Evolutionary conservation across 1,139 yeast species (phyloP).

Genomic region (Saccharomyces hybrid): DNA sequence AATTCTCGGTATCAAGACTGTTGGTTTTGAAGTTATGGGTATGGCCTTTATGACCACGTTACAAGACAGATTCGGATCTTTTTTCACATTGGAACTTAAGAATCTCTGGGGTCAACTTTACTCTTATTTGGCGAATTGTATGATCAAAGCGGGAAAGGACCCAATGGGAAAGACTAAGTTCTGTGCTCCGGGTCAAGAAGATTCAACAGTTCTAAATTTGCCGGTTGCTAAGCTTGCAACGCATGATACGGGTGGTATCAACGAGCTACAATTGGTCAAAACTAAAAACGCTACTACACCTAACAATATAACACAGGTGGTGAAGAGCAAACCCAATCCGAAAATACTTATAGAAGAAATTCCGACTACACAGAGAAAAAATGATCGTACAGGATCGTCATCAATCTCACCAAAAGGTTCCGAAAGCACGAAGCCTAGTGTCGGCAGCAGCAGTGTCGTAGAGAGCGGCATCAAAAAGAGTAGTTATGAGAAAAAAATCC

Average conservation of each 20-base stretch:
- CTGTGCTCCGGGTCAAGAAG: neutral
- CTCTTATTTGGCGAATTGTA: constrained; percentile 52
- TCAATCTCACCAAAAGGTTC: neutral
- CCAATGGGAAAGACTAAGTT: constrained; percentile 31
- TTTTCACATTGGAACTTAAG: constrained; percentile 42
- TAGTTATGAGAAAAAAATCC: neutral
- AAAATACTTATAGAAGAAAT: neutral
- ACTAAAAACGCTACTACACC: neutral
- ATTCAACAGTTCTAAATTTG: neutral
- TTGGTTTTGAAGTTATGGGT: constrained; percentile 72
- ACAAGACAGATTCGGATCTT: constrained; percentile 53
- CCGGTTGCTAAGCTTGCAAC: neutral
- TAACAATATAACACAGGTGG: neutral
- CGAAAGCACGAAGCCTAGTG: neutral
- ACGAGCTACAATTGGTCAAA: neutral
- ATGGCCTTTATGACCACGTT: constrained; percentile 68
- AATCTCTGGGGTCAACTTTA: constrained; percentile 64
- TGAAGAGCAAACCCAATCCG: neutral
- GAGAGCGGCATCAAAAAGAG: neutral
- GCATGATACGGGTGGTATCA: neutral
- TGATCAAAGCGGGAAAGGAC: constrained; percentile 59
- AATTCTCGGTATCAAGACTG: constrained; percentile 65
- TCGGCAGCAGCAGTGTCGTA: neutral
- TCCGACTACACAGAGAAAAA: neutral
- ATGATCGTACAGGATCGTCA: neutral